Base-by-base conservation (phyloP, 2,329 filamentous ascomycete genomes). In the Xylariaceae sp. region DNA sequence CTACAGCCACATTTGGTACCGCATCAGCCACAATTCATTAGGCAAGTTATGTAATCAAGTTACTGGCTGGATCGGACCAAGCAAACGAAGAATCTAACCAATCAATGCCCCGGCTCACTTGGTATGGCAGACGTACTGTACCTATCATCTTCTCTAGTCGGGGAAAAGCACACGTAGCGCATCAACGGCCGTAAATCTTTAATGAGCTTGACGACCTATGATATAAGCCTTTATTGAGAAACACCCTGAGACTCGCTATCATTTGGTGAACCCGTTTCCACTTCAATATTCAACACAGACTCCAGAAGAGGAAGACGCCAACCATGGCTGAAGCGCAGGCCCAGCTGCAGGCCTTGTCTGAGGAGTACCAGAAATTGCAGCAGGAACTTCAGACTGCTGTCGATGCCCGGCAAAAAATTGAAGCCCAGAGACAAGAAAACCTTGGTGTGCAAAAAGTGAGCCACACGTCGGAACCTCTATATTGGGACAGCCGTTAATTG, bases 391-490 rank as follows among this genome's bases (percentile, higher is more conserved):
- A 91, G 70, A 81, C 78, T 41, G 76, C 83, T 16, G 83, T 97
- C 22, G 79, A 85, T 42, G 88, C 90, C 9, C 84, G 92, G 59
- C 92, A 99, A 74, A 95, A 88, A 73, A 84, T 99, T 6, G 92
- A 96, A 70, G 88, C 91, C 6, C 94, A 99, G 72, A 88, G 88
- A 70, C 89, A 96, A 68, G 94, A 99, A 71, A 99, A 97, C 69
- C 75, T 86, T 46, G 86, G 87, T 15, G 94, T 99, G 9, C 85
- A 95, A 70, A 87, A 89, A 74, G 89, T 89, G 63, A 42, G 71
- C 51, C n/a, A 34, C 7, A 15, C 22, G 9, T 26, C 36, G 19
- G 16, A 15, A 8, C 13, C 12, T 26, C 39, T 13, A 5, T 16
- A 26, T 29, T 19, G n/a, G 8, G 9, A 29, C 12, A 29, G 16